Evolutionary conservation across 169 alveolate genomes (phyloP).

Genomic region (Plasmodium gonderi): DNA sequence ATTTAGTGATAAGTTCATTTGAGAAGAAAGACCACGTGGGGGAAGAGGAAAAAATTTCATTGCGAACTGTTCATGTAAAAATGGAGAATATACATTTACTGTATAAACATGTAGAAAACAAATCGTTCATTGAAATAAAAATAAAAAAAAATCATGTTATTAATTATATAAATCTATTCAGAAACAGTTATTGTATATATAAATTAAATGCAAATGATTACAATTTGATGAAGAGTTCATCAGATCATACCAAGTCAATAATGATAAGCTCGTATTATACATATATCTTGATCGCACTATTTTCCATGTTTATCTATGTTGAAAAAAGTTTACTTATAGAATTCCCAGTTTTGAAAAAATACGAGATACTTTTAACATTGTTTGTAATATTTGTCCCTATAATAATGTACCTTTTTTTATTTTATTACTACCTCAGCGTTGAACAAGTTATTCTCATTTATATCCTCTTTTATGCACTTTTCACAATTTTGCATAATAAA

Average conservation of each 20-base stretch:
- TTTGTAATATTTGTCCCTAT: constrained; percentile 6
- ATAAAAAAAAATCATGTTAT: constrained; percentile 3
- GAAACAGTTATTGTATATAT: constrained; percentile 2
- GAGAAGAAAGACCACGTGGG: background rate
- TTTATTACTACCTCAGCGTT: constrained; percentile 5
- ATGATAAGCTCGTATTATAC: constrained; percentile 16
- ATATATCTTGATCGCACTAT: background rate
- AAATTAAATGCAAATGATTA: constrained; percentile 36
- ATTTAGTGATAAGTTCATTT: background rate
- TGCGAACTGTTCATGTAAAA: background rate
- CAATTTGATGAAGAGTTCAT: background rate
- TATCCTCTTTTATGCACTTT: background rate
- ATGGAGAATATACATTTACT: background rate
- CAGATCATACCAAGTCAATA: constrained; percentile 12
- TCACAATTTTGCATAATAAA: background rate
- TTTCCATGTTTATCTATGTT: constrained; percentile 27
- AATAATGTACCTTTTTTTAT: constrained; percentile 3
- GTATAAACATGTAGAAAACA: constrained; percentile 2
- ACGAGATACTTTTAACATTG: constrained; percentile 16
- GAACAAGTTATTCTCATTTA: background rate
- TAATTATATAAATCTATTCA: constrained; percentile 2
- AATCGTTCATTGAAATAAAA: background rate
- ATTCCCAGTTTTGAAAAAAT: constrained; percentile 23
- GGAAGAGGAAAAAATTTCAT: background rate
- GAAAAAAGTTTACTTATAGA: constrained; percentile 28